Evolutionary conservation across 768 basidiomycete genomes (phyloP).

Genomic region (Phaeotremella skinneri): DNA sequence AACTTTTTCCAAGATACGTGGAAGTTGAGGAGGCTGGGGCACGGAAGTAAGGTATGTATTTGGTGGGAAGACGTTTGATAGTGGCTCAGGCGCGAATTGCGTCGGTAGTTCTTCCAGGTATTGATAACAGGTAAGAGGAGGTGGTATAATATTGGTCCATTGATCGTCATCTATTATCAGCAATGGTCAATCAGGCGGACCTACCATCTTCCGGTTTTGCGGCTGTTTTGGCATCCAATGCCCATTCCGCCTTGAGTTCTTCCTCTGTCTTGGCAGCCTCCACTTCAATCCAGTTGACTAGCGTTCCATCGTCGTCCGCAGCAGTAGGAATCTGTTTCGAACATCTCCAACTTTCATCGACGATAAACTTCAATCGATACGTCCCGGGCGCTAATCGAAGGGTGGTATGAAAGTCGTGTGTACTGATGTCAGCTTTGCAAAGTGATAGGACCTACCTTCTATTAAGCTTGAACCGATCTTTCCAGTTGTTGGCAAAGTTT

Average conservation of each 20-base stretch:
- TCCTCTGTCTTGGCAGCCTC: conserved; percentile 49
- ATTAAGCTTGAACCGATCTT: conserved; percentile 48
- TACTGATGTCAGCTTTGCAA: conserved; percentile 26
- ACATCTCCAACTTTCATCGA: conserved; percentile 80
- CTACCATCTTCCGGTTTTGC: conserved; percentile 36
- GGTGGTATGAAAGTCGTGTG: conserved; percentile 49
- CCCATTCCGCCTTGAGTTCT: conserved; percentile 43
- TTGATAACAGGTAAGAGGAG: conserved; percentile 73
- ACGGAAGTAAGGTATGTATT: conserved; percentile 66
- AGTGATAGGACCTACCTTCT: conserved; percentile 39
- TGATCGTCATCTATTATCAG: conserved; percentile 51
- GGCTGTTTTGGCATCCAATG: conserved; percentile 35
- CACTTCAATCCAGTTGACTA: conserved; percentile 90
- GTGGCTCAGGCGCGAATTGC: conserved; percentile 38
- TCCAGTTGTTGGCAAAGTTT: conserved; percentile 53
- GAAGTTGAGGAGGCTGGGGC: conserved; percentile 81
- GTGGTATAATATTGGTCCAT: conserved; percentile 80
- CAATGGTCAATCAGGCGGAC: conserved; percentile 28
- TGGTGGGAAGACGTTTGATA: conserved; percentile 49
- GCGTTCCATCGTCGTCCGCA: conserved; percentile 81
- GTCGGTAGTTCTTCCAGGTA: conserved; percentile 69
- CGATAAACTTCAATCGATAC: conserved; percentile 90
- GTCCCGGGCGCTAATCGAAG: conserved; percentile 77
- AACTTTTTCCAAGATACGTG: conserved; percentile 87
- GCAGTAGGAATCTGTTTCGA: conserved; percentile 68